Evolutionary conservation across 495 filamentous ascomycete genomes (phyloP).

Genomic region (Chaetomium cochliodes): DNA sequence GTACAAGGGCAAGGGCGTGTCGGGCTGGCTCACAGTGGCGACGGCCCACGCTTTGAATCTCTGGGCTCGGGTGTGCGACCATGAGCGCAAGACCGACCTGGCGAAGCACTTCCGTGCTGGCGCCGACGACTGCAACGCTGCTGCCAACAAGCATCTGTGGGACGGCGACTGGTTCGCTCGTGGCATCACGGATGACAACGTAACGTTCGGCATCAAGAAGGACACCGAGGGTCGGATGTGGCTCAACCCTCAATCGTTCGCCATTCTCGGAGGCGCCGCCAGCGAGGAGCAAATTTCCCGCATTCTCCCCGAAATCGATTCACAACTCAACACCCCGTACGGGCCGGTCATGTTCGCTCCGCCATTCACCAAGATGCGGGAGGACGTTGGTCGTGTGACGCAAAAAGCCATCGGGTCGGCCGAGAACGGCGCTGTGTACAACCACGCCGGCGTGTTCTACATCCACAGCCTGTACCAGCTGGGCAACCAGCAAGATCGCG

Average conservation of each 20-base stretch:
- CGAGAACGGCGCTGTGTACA: slow-evolving; percentile 58
- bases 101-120: slow-evolving; percentile 45
- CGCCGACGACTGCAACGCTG: slow-evolving; percentile 49
- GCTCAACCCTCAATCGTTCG: slow-evolving; percentile 57
- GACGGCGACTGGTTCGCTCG: slow-evolving; percentile 57
- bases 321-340: slow-evolving; percentile 53
- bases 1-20: slow-evolving; percentile 55
- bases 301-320: slow-evolving; percentile 52
- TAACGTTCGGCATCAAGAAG: slow-evolving; percentile 50
- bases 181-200: slow-evolving; percentile 56
- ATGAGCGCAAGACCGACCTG: slow-evolving; percentile 41
- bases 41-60: slow-evolving; percentile 51
- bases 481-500: slow-evolving; percentile 49
- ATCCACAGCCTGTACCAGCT: slow-evolving; percentile 52
- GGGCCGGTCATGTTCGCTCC: slow-evolving; percentile 56
- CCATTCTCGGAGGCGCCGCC: slow-evolving; percentile 54
- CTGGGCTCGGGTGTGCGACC: slow-evolving; percentile 53
- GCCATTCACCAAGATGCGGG: slow-evolving; percentile 54
- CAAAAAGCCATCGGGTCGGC: slow-evolving; percentile 57
- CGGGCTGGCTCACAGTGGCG: slow-evolving; percentile 57
- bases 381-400: slow-evolving; percentile 58
- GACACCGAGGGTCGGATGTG: slow-evolving; percentile 56
- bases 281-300: slow-evolving; percentile 41
- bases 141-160: slow-evolving; percentile 55
- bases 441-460: slow-evolving; percentile 56